Percentiles rank a stretch among this genome's conserved stretches.
phyloP scores from a whole-genome alignment of 768 basidiomycete species.

The Rossbeevera mucosa region DNA sequence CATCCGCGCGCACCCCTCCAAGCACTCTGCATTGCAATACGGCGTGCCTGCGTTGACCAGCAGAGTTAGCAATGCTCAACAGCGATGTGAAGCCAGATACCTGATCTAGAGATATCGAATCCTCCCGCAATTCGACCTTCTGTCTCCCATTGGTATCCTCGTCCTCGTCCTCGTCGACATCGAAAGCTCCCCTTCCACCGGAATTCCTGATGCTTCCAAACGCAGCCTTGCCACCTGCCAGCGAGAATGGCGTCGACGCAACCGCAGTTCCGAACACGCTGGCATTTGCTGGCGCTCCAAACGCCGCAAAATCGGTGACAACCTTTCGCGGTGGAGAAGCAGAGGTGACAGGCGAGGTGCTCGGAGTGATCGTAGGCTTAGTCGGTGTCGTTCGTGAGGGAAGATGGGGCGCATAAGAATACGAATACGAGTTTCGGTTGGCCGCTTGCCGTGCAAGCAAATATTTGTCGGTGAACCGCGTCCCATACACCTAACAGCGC shows the following conservation, averaged over 20 bases:
- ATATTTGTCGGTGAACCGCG: conserved; percentile 96
- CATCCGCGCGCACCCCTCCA: conserved; percentile 70
- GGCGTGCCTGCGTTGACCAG: conserved; percentile 51
- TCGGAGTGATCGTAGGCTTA: conserved; percentile 31
- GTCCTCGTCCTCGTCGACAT: conserved; percentile 75
- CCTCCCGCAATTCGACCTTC: conserved; percentile 72
- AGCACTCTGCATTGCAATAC: conserved; percentile 86
- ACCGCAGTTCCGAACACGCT: conserved; percentile 86
- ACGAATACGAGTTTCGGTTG: conserved; percentile 49
- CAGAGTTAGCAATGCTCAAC: conserved; percentile 3
- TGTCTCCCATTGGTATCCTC: conserved; percentile 60
- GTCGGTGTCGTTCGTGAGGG: conserved; percentile 40
- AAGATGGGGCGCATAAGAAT: conserved; percentile 48
- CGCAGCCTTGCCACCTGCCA: conserved; percentile 76
- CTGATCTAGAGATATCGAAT: conserved; percentile 90
- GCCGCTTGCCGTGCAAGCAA: conserved; percentile 64
- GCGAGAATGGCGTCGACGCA: conserved; percentile 70
- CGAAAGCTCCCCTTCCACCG: conserved; percentile 34
- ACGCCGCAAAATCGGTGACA: conserved; percentile 83
- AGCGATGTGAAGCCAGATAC: conserved; percentile 37
- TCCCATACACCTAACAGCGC: conserved; percentile 71
- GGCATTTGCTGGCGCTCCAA: conserved; percentile 66
- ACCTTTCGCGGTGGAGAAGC: conserved; percentile 83
- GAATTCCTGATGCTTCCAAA: conserved; percentile 70
- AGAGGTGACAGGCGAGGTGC: conserved; percentile 22